Evolutionary conservation across 1,284 basidiomycete species (phyloP), one percentile per base, ranked within the genome.

Genomic region (Sporisorium scitamineum): DNA sequence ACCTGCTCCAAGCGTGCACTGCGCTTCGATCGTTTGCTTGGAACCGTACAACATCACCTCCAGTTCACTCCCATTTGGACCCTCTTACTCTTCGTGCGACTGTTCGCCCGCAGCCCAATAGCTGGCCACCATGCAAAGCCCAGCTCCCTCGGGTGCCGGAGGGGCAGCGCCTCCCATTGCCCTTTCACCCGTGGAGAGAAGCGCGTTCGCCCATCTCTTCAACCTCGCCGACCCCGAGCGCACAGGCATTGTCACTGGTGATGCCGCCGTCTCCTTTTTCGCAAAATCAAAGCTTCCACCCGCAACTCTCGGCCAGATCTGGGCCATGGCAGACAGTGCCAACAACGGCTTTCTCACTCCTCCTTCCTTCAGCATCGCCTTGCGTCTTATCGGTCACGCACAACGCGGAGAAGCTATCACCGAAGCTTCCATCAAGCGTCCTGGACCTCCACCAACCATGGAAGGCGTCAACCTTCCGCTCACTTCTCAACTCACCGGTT

Each of bases 371-470:
- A 94, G 83, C 91, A 93, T 93, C 69, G 95, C 94, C 10, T 88
- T 97, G 27, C 90, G 97, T 60, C 88, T 99, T 48, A 94, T 99
- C 76, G 94, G 92, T 2, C 94, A 94, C 89, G 92, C 94, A 3
- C 97, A 99, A 88, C 91, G 91, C 72, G 94, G 95, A 60, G 91
- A 93, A 82, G 88, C 88, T 76, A 86, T 93, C 45, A 88, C 89
- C 8, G 87, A 89, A 52, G 72, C 76, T 11, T 65, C 69, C 26
- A 70, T 76, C 61, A 71, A 78, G 34, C 73, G 70, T 22, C 79
- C 92, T 71, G 95, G 93, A 5, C 93, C 95, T 3, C 88, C 92
- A 68, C 91, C 94, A 18, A 88, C 87, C 14, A 93, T 98, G 82
- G 91, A 93, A 45, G 93, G 94, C 26, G 88, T 93, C 54, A 80